Base-by-base conservation (phyloP, 192 early-diverging fungal genomes). In the Rhizophlyctis rosea region DNA sequence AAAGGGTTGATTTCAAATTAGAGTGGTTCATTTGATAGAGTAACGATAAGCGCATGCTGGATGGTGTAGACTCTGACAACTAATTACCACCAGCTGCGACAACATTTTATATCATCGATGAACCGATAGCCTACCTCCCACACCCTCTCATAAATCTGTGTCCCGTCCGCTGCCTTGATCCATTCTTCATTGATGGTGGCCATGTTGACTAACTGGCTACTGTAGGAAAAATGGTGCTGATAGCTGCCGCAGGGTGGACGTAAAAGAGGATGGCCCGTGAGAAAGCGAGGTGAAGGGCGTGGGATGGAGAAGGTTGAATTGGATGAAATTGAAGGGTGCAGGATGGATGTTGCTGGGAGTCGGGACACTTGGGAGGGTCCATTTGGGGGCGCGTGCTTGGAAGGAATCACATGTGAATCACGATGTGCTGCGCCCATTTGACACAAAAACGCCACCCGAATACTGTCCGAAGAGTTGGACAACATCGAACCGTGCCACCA, bases 101-200 rank as follows among this genome's bases (percentile, higher is more conserved):
- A n/a, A n/a, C n/a, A n/a, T 54, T 54, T 13, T n/a, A 28, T 0
- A 28, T 23, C 16, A 54, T 18, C 18, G 0, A n/a, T 28, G 11
- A n/a, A 47, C 44, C 13, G n/a, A 11, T n/a, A 47, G 53, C 16
- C 53, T 54, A 54, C 57, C 63, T 67, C 65, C 67, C 67, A 68
- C 34, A 34, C 29, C 29, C 50, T 21, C 14, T 53, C 27, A 59
- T 71, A 70, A 50, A 68, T 68, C 21, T 70, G 54, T 2, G 23
- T 54, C n/a, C 67, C 67, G 47, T 68, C 67, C 11, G 50, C 25
- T 14, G 67, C 67, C 14, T 29, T 60, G 55, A 62, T 13, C 62
- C 62, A 64, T 61, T 64, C 62, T 50, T 64, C 62, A 13, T 24
- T 67, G 27, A 67, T 65, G n/a, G 23, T 56, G 3, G 50, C 60